Evolutionary conservation across 75 land plant genomes (phyloP).

Genomic region (Cupressus sempervirens): DNA sequence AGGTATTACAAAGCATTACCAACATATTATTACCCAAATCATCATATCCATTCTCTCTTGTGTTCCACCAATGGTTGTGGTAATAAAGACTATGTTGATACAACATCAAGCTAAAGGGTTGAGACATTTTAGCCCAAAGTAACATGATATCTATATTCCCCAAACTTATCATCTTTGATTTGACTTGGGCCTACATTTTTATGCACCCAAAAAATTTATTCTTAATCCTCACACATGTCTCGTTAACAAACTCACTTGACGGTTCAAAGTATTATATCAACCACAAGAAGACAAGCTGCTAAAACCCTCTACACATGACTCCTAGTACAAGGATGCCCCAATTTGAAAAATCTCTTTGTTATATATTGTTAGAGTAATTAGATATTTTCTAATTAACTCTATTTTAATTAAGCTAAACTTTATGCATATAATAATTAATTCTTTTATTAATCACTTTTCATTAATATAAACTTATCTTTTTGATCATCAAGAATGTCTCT

Average conservation of each 20-base stretch:
- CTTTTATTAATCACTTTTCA: too few relatives aligned
- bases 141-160: constrained; percentile 59
- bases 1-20: constrained; percentile 44
- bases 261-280: constrained; percentile 2
- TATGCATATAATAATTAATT: too few relatives aligned
- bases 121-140: constrained; percentile 61
- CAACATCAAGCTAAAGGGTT: constrained; percentile 48
- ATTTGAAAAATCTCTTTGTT: constrained; percentile 42
- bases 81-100: constrained; percentile 42
- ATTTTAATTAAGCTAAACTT: too few relatives aligned
- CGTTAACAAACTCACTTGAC: constrained; percentile 32
- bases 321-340: constrained; percentile 50
- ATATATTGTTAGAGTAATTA: too few relatives aligned
- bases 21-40: constrained; percentile 20
- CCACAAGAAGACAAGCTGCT: constrained; percentile 23
- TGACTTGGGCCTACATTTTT: constrained; percentile 51
- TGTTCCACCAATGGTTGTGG: constrained; percentile 71
- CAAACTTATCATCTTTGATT: constrained; percentile 52
- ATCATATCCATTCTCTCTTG: constrained; percentile 33
- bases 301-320: constrained; percentile 29
- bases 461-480: too few relatives aligned
- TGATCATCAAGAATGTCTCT: too few relatives aligned
- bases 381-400: too few relatives aligned
- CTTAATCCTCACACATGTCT: constrained; percentile 35
- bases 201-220: constrained; percentile 7